Evolutionary conservation across 352 stramenopile genomes (phyloP).

Genomic region (Pythium grandisporangium): DNA sequence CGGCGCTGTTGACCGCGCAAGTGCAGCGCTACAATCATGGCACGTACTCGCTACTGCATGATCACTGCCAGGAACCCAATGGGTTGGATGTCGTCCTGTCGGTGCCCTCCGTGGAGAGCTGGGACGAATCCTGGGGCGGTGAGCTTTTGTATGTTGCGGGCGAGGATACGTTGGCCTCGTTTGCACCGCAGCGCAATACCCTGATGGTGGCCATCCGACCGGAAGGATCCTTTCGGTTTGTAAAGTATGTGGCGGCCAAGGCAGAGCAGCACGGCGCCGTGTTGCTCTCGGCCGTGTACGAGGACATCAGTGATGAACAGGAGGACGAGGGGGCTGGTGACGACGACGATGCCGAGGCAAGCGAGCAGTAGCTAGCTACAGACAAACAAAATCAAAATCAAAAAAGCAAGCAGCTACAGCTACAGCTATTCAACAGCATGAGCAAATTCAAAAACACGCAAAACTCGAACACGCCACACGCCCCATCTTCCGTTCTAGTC

Average conservation of each 20-base stretch:
- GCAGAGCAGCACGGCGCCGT: background rate
- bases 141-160: background rate
- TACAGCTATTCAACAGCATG: no score
- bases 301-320: background rate
- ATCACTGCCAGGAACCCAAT: background rate
- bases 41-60: background rate
- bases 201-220: background rate
- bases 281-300: background rate
- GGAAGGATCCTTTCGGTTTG: background rate
- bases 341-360: no score
- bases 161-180: background rate
- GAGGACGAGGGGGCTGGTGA: background rate
- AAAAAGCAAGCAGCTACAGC: no score
- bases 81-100: background rate
- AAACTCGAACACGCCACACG: no score
- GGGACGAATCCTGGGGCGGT: background rate
- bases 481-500: no score
- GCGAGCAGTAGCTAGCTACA: no score
- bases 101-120: background rate
- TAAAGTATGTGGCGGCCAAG: background rate
- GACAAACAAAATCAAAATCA: no score
- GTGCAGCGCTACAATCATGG: background rate
- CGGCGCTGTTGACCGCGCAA: background rate
- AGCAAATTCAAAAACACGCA: no score
- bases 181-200: background rate